A percentile compares a stretch with the other conserved stretches of the same genome.
Conservation (phyloP, 1,139 yeast genomes). For the Diutina neorugosa region DNA sequence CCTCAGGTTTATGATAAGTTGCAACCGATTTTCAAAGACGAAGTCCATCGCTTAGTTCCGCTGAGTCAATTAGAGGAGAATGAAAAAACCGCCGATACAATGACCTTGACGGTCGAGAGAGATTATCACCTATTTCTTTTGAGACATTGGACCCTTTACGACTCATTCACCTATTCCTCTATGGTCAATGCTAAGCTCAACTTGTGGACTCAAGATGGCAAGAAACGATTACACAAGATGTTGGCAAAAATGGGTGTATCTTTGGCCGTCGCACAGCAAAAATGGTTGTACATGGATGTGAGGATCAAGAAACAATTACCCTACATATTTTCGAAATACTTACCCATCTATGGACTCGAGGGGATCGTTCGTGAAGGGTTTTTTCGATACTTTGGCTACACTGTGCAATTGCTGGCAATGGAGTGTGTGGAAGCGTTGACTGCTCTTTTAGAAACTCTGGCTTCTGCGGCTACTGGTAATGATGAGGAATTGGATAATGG, state of each 20-base stretch:
- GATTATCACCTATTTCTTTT: slow-evolving; percentile 81
- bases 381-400: slow-evolving; percentile 72
- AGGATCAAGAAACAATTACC: slow-evolving; percentile 65
- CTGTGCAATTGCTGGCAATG: slow-evolving; percentile 81
- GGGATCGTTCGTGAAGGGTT: slow-evolving; percentile 82
- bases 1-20: slow-evolving; percentile 68
- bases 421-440: slow-evolving; percentile 86
- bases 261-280: slow-evolving; percentile 75
- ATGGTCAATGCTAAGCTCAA: slow-evolving; percentile 80
- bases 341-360: slow-evolving; percentile 70
- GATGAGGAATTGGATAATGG: neutral
- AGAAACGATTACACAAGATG: slow-evolving; percentile 74
- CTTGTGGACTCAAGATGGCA: slow-evolving; percentile 88
- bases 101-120: slow-evolving; percentile 54
- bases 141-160: slow-evolving; percentile 90
- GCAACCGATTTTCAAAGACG: slow-evolving; percentile 69
- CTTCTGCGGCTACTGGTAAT: slow-evolving; percentile 8
- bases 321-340: slow-evolving; percentile 53
- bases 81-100: slow-evolving; percentile 50
- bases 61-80: slow-evolving; percentile 5
- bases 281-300: slow-evolving; percentile 86
- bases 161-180: slow-evolving; percentile 79
- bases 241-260: slow-evolving; percentile 97
- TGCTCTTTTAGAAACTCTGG: slow-evolving; percentile 56
- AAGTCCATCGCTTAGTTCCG: slow-evolving; percentile 59